Conservation (phyloP, 148 eudicot species). For the Fagopyrum tataricum region DNA sequence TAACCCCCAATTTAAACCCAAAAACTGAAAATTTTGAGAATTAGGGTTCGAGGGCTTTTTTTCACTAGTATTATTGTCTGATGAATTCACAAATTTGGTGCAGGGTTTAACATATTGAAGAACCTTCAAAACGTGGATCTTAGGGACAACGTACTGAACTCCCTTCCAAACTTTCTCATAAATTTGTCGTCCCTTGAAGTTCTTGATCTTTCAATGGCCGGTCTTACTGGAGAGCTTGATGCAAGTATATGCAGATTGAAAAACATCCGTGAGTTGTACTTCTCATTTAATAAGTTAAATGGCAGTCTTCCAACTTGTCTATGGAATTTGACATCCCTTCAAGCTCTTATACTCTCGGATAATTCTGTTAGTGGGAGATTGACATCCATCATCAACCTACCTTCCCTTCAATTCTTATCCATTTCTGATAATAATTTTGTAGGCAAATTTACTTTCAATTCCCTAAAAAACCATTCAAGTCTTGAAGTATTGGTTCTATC, state of each 20-base stretch:
- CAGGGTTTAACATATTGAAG: background rate
- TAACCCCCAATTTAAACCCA: too few relatives aligned
- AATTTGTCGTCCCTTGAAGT: background rate
- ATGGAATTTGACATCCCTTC: constrained; percentile 1
- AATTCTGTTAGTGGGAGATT: background rate
- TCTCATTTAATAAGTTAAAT: background rate
- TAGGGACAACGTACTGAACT: background rate
- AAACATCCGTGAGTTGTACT: background rate
- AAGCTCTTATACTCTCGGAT: background rate
- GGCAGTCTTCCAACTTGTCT: background rate
- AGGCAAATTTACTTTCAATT: background rate
- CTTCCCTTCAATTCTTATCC: background rate
- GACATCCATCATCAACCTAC: background rate
- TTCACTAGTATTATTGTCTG: too few relatives aligned
- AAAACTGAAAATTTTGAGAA: too few relatives aligned
- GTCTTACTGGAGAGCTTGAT: background rate
- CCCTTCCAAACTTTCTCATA: background rate
- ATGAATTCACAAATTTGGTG: background rate
- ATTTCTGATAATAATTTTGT: background rate
- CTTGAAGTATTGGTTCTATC: background rate
- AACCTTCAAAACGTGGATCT: background rate
- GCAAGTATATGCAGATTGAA: background rate
- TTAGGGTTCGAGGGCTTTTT: too few relatives aligned
- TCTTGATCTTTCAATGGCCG: background rate
- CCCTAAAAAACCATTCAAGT: background rate